Base-by-base conservation (phyloP, 257 asterid genomes). In the Ocimum tenuiflorum region DNA sequence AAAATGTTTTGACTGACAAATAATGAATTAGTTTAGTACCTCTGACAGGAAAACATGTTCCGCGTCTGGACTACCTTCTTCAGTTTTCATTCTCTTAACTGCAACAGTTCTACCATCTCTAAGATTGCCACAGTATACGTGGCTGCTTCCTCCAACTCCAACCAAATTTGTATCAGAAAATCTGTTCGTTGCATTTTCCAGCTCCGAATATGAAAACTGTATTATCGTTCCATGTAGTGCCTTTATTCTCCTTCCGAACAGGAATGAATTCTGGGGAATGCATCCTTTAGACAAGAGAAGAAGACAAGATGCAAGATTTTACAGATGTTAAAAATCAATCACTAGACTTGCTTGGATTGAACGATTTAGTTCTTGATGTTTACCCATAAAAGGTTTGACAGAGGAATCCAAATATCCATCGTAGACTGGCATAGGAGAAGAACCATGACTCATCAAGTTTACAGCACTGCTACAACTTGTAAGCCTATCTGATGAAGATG, bases 131-230 rank as follows among this genome's bases (percentile, higher is more conserved):
- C 80, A 79, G 75, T 88, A 91, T 6, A 94, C 99, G n/a, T 73
- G 82, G 78, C 99, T 88, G 83, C 96, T 88, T 47, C 96, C 99
- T 62, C 99, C 99, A 57, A 83, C 82, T 49, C 97, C 99, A 50
- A 90, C 85, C 82, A 90, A 80, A 79, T 88, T 86, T 67, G 83
- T 74, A 51, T 77, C 81, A 15, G 89, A 84, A 76, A 94, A 94
- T 75, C 58, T 82, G 64, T 82, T 75, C 8, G 99, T 88, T 39
- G 95, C 91, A 57, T 69, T 85, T 80, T 86, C 96, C 76, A 94
- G 62, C 66, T 94, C 97, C 13, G 86, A 80, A 60, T 88, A 94
- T 5, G 94, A 80, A 78, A 90, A 94, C 17, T 80, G 85, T 52
- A 77, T 68, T 38, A 88, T 79, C 1, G 77, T 72, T 80, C 95